These are phyloP conservation scores for Arabis alpina DNA, from an alignment of 345 rosid genomes.

Conservation along the genomic window DNA sequence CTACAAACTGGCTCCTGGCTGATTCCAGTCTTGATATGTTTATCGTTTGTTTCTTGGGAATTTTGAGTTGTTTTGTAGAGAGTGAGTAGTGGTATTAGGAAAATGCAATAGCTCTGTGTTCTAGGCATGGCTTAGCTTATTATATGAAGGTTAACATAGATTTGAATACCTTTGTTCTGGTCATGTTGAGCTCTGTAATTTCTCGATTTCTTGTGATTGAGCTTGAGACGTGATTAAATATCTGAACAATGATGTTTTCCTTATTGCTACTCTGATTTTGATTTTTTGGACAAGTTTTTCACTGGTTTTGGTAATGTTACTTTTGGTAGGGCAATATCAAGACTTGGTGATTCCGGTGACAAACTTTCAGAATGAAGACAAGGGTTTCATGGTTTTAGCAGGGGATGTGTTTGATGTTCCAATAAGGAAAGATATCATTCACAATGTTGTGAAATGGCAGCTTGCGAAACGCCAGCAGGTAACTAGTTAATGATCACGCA, in stretches of 20 bases:
- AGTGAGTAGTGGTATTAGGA: neutral
- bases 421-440: conserved; percentile 87
- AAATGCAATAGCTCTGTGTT: neutral
- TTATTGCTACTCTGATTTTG: neutral
- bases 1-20: conserved; percentile 5
- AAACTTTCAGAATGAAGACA: conserved; percentile 72
- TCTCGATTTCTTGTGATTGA: conserved; percentile 13
- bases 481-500: neutral
- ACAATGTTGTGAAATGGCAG: conserved; percentile 87
- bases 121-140: conserved; percentile 6
- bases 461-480: conserved; percentile 95
- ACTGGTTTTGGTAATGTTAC: conserved; percentile 14
- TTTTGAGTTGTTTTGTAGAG: neutral
- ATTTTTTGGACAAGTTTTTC: conserved; percentile 3
- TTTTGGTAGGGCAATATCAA: conserved; percentile 61
- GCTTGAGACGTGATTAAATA: conserved; percentile 6
- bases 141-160: neutral
- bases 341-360: conserved; percentile 85
- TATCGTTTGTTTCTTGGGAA: neutral
- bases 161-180: neutral
- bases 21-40: neutral
- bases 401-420: conserved; percentile 98
- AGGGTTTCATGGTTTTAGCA: conserved; percentile 83
- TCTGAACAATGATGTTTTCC: neutral
- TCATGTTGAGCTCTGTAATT: neutral